Evolutionary conservation across 2,329 filamentous ascomycete genomes (phyloP).

Genomic region (Podosphaera xanthii): DNA sequence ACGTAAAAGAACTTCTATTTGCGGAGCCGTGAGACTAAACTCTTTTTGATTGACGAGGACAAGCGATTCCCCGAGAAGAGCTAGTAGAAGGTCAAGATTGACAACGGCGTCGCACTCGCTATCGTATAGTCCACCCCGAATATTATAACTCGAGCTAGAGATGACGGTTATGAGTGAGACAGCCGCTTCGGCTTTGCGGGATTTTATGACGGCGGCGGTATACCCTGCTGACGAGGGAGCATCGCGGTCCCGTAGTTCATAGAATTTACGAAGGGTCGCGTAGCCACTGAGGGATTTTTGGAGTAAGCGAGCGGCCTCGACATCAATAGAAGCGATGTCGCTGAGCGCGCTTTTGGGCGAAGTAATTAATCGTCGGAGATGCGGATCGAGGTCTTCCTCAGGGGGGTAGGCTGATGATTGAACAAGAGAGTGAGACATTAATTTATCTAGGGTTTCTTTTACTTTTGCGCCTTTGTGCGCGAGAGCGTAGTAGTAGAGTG

Average conservation of each 20-base stretch:
- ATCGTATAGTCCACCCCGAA: slow-evolving; percentile 77
- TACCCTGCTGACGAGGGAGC: slow-evolving; percentile 18
- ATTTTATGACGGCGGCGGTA: slow-evolving; percentile 23
- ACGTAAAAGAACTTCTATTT: slow-evolving; percentile 54
- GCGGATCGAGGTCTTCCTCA: slow-evolving; percentile 45
- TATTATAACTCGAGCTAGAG: slow-evolving; percentile 67
- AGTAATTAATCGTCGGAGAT: slow-evolving; percentile 45
- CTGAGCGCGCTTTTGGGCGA: slow-evolving; percentile 51
- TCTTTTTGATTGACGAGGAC: slow-evolving; percentile 46
- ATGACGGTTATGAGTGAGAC: slow-evolving; percentile 63
- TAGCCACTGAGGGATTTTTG: slow-evolving; percentile 79
- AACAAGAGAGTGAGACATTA: slow-evolving; percentile 70
- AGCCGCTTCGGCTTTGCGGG: slow-evolving; percentile 46
- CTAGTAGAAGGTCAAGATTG: slow-evolving; percentile 66
- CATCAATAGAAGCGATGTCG: slow-evolving; percentile 48
- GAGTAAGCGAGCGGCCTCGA: slow-evolving; percentile 62
- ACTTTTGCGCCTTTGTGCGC: slow-evolving; percentile 60
- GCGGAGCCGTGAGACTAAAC: slow-evolving; percentile 39
- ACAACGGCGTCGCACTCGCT: slow-evolving; percentile 59
- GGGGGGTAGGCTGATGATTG: slow-evolving; percentile 66
- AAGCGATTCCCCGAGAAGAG: slow-evolving; percentile 63
- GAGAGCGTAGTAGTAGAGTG: slow-evolving; percentile 75
- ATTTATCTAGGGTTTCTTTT: slow-evolving; percentile 62
- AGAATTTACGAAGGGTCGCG: slow-evolving; percentile 74
- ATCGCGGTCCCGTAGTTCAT: slow-evolving; percentile 63